Conservation (phyloP, 441 rosid species). For the Aleurites moluccanus region DNA sequence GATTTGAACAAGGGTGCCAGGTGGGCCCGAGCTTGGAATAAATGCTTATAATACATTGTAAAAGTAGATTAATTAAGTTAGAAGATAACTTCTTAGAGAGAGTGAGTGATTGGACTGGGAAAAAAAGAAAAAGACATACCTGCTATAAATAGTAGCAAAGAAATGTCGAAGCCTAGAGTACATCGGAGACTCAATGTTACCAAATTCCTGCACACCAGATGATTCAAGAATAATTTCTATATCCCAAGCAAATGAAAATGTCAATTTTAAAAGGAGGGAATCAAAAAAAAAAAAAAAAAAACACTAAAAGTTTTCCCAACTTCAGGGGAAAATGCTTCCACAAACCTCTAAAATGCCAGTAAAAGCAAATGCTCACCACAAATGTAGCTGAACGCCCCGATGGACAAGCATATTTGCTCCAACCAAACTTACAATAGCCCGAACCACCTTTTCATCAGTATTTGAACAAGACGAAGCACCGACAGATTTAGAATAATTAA, state of each 20-base stretch:
- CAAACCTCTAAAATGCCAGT: conserved; percentile 11
- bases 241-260: neutral
- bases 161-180: conserved; percentile 66
- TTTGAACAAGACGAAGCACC: neutral
- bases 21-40: no score
- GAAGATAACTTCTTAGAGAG: neutral
- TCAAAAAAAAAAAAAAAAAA: neutral
- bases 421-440: conserved; percentile 87
- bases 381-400: conserved; percentile 83
- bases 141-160: conserved; percentile 65
- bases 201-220: conserved; percentile 69
- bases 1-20: no score
- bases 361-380: conserved; percentile 54
- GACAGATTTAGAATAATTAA: neutral
- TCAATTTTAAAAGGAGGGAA: neutral
- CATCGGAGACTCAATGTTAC: conserved; percentile 84
- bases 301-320: neutral
- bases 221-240: conserved; percentile 3
- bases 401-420: conserved; percentile 78
- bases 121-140: conserved; percentile 37
- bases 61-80: neutral
- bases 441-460: conserved; percentile 61
- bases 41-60: no score
- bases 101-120: neutral
- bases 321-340: neutral